Conservation (phyloP, 2,329 filamentous ascomycete genomes). For the Hymenoscyphus repandus region DNA sequence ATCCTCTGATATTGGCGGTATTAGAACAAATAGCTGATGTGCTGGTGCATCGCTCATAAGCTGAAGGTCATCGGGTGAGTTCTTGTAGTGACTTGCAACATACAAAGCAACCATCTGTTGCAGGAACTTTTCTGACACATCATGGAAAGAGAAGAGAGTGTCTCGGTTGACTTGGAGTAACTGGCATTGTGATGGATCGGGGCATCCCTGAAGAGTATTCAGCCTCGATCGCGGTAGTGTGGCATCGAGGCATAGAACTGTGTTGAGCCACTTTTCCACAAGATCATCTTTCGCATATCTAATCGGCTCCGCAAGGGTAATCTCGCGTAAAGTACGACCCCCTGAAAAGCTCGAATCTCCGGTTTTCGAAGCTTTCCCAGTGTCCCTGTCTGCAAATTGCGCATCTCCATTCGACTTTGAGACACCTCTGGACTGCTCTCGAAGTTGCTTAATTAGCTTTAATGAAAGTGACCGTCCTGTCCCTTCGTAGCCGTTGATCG, state of each 20-base stretch:
- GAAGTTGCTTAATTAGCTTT: conserved; percentile 94
- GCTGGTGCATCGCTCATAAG: conserved; percentile 97
- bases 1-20: conserved; percentile 75
- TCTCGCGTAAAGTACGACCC: conserved; percentile 82
- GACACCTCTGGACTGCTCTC: conserved; percentile 77
- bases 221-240: conserved; percentile 62
- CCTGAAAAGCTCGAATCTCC: conserved; percentile 52
- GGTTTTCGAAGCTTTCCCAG: conserved; percentile 65
- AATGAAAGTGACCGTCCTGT: conserved; percentile 91
- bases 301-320: conserved; percentile 89
- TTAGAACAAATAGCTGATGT: conserved; percentile 91
- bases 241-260: conserved; percentile 86
- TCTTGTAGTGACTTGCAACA: conserved; percentile 97
- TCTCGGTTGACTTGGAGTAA: conserved; percentile 93
- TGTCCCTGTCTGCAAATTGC: conserved; percentile 71
- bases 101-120: conserved; percentile 98
- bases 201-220: conserved; percentile 54
- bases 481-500: conserved; percentile 97
- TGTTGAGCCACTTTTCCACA: conserved; percentile 96
- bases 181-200: conserved; percentile 87
- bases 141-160: conserved; percentile 96
- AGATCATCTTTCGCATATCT: conserved; percentile 85
- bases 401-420: conserved; percentile 51
- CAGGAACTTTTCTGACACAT: conserved; percentile 92
- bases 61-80: conserved; percentile 95